These are phyloP conservation scores for Claviceps monticola DNA, from an alignment of 2,329 filamentous ascomycete species.

Conservation along the genomic window DNA sequence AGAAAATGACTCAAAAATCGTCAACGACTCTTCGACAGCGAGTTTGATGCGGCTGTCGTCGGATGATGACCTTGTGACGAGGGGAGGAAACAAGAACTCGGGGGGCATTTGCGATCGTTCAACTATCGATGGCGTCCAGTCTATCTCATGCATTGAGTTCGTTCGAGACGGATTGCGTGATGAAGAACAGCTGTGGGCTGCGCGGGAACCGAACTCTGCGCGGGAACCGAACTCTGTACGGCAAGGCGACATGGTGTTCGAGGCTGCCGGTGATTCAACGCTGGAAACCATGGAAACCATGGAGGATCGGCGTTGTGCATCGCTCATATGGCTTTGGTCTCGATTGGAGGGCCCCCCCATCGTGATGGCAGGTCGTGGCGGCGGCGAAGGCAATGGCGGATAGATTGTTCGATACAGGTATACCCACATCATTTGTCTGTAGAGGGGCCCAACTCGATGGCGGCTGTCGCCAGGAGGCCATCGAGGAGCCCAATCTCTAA, in stretches of 20 bases:
- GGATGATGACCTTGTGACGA: constrained; percentile 31
- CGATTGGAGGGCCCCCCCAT: constrained; percentile 12
- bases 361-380: constrained; percentile 18
- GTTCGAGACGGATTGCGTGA: constrained; percentile 23
- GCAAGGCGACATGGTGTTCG: background rate
- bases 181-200: constrained; percentile 18
- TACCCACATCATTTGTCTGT: constrained; percentile 54
- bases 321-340: constrained; percentile 9
- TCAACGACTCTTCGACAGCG: constrained; percentile 43
- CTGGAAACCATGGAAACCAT: constrained; percentile 24
- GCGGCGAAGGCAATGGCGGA: constrained; percentile 31
- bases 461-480: constrained; percentile 45
- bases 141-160: constrained; percentile 26
- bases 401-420: constrained; percentile 49
- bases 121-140: constrained; percentile 11
- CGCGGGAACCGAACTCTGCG: constrained; percentile 1
- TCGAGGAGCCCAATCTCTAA: constrained; percentile 59
- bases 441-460: constrained; percentile 41
- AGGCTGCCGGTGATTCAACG: constrained; percentile 6
- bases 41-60: constrained; percentile 37
- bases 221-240: constrained; percentile 1
- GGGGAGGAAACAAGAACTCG: constrained; percentile 27
- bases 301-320: constrained; percentile 17
- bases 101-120: constrained; percentile 9
- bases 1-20: constrained; percentile 39